Conservation (phyloP, 2,329 filamentous ascomycete genomes). For the Aspergillus pseudotamarii region DNA sequence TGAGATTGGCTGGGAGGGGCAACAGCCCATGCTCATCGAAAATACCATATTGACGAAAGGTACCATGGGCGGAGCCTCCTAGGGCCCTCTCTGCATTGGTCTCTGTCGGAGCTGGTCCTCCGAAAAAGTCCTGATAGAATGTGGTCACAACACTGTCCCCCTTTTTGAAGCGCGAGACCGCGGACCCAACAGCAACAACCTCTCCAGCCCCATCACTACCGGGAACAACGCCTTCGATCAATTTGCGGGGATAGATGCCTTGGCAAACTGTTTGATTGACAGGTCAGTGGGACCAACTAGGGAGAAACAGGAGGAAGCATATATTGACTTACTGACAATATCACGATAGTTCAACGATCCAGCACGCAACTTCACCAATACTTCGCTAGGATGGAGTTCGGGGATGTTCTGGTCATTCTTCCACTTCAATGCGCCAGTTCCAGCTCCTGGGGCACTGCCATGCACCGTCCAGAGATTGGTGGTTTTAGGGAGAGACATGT, state of each 20-base stretch:
- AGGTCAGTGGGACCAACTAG: no score
- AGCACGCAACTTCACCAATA: neutral
- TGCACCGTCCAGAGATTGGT: neutral
- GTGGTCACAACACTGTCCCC: neutral
- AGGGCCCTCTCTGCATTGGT: no score
- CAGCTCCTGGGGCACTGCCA: neutral
- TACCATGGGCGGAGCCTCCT: constrained; percentile 50
- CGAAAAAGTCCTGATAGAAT: neutral
- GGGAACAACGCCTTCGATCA: neutral
- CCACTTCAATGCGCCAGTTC: neutral
- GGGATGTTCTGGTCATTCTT: neutral
- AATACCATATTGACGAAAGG: constrained; percentile 62
- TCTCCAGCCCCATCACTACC: neutral
- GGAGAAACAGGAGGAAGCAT: no score
- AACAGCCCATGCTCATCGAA: constrained; percentile 56
- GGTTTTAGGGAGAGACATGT: neutral
- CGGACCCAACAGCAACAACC: neutral
- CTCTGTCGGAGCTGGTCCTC: constrained; percentile 49
- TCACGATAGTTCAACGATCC: neutral
- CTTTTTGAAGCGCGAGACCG: neutral
- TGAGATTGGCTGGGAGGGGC: constrained; percentile 61
- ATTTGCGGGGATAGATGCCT: no score
- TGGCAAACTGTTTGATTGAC: no score
- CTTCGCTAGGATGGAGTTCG: neutral
- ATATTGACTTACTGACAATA: neutral